Evolutionary conservation across 208 protist species (phyloP).

Genomic region (Trypanosoma melophagium): DNA sequence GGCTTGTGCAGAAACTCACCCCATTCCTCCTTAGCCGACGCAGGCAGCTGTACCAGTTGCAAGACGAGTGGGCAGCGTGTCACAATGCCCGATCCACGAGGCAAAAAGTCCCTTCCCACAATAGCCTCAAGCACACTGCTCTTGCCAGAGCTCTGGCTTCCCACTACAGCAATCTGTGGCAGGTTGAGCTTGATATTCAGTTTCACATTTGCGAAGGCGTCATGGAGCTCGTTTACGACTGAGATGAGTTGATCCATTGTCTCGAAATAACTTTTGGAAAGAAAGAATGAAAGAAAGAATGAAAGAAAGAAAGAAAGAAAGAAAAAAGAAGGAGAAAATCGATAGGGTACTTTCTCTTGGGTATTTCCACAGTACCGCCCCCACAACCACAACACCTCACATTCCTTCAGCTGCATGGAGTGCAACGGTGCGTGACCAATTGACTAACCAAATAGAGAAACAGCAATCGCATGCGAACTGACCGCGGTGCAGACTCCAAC

Average conservation of each 20-base stretch:
- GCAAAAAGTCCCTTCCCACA: constrained; percentile 99
- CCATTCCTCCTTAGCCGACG: constrained; percentile 65
- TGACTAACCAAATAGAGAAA: too few relatives aligned
- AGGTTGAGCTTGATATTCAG: constrained; percentile 95
- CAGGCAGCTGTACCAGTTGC: constrained; percentile 94
- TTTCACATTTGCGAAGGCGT: constrained; percentile 91
- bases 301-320: constrained; percentile 2
- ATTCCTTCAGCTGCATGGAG: too few relatives aligned
- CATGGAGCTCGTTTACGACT: constrained; percentile 98
- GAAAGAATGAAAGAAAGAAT: background rate
- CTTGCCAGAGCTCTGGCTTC: constrained; percentile 96
- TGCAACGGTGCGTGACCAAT: too few relatives aligned
- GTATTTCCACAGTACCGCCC: too few relatives aligned
- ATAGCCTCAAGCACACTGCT: constrained; percentile 99
- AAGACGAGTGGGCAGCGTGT: constrained; percentile 98
- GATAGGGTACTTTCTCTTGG: too few relatives aligned
- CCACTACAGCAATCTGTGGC: constrained; percentile 99
- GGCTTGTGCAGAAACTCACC: constrained; percentile 90
- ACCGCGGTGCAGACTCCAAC: too few relatives aligned
- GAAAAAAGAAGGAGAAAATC: constrained; percentile 13
- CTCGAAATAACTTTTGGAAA: background rate
- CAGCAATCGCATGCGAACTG: too few relatives aligned
- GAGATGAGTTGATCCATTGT: constrained; percentile 96
- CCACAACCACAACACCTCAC: too few relatives aligned
- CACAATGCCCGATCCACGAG: constrained; percentile 98